A percentile compares a stretch with the other conserved stretches of the same genome.
phyloP scores from a whole-genome alignment of 2,329 filamentous ascomycete species.

The Pestalotiopsis sp. region DNA sequence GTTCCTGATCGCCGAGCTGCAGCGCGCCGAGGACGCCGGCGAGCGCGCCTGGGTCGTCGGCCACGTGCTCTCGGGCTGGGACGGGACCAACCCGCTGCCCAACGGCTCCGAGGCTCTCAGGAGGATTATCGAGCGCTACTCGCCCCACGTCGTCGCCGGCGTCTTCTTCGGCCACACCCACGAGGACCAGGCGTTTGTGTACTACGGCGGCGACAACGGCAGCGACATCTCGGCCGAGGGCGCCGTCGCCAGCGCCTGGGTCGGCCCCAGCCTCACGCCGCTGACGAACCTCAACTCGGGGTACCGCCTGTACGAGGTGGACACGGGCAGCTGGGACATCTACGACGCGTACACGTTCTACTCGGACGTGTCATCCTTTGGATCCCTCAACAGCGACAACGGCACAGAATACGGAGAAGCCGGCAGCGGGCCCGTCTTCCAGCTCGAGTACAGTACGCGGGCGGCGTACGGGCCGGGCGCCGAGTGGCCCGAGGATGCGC shows the following conservation, averaged over 20 bases:
- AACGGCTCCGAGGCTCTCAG: slow-evolving; percentile 45
- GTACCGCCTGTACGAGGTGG: slow-evolving; percentile 47
- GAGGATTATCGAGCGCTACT: slow-evolving; percentile 43
- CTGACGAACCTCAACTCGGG: slow-evolving; percentile 48
- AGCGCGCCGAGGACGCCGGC: slow-evolving; percentile 41
- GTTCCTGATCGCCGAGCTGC: slow-evolving; percentile 46
- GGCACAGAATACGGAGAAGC: background rate
- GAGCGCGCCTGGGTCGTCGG: slow-evolving; percentile 46
- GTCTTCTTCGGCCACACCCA: slow-evolving; percentile 47
- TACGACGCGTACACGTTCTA: slow-evolving; percentile 45
- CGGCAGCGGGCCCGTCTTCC: slow-evolving; percentile 38
- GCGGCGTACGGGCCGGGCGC: slow-evolving; percentile 41
- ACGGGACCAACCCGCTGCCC: slow-evolving; percentile 55
- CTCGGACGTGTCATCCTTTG: slow-evolving; percentile 44
- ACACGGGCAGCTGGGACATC: slow-evolving; percentile 45
- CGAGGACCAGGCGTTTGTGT: slow-evolving; percentile 46
- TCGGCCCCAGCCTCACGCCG: slow-evolving; percentile 48
- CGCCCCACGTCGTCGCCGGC: slow-evolving; percentile 44
- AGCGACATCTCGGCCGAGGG: slow-evolving; percentile 45
- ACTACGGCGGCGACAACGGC: slow-evolving; percentile 45
- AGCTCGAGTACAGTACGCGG: slow-evolving; percentile 46
- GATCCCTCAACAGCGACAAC: slow-evolving; percentile 29
- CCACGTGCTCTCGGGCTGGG: slow-evolving; percentile 58
- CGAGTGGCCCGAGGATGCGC: slow-evolving; percentile 47
- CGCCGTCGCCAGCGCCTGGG: slow-evolving; percentile 43